Evolutionary conservation across 768 basidiomycete genomes (phyloP), one percentile per base, ranked within the genome.

Genomic region (Trametes cingulata): DNA sequence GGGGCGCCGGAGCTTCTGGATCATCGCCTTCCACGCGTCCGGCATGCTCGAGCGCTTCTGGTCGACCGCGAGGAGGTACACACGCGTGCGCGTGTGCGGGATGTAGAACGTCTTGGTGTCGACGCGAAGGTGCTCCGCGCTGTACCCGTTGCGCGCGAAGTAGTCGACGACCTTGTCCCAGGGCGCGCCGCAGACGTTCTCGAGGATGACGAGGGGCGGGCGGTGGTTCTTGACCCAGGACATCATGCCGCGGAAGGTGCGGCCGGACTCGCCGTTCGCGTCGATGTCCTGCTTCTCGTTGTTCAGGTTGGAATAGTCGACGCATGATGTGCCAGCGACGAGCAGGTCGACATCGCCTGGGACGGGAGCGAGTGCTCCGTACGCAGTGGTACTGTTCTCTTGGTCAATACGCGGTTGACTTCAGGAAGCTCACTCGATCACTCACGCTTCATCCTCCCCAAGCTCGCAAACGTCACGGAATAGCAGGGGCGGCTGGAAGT

Each of bases 241-340:
- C 81, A 95, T 85, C 95, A 98, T 98, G 9, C 95, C 95, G 42
- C 87, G 83, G 73, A 97, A 98, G 0, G 95, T 98, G 37, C 90
- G 81, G 7, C 95, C 94, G 14, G 94, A 96, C 73, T 98, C 95
- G 46, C 95, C 95, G 58, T 90, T 87, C 6, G 82, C 93, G 47
- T 93, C 86, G 29, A 98, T 91, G 35, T 85, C 88, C 72, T 98
- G 93, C 71, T 93, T 93, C 69, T 91, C 84, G 66, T 90, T 94
- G 72, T 98, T 98, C 58, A 98, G 82, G 68, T 89, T 93, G n/a
- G 95, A 97, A 66, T 96, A 97, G 70, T 97, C 95, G 64, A 97
- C 95, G 62, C 95, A 98, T 20, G 94, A 96, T 1, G 95, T 98
- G 29, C 95, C 95, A 2, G 95, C 95, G 58, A 98, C 83, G 27